Conservation (phyloP, 2,329 filamentous ascomycete genomes). For the Trichoderma breve region DNA sequence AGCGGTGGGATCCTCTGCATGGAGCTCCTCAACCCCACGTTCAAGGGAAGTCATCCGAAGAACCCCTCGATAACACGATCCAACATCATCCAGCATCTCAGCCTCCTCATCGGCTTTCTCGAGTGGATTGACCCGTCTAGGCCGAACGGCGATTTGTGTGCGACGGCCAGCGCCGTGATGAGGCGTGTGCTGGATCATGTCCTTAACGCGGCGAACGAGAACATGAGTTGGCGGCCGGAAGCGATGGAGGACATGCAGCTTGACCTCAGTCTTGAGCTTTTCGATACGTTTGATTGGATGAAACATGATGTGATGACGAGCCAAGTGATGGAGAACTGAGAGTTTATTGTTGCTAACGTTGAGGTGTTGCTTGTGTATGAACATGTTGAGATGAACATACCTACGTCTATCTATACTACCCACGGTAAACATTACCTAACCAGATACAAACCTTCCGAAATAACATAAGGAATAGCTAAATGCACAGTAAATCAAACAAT, state of each 20-base stretch:
- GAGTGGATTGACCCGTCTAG: constrained; percentile 50
- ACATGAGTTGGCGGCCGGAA: constrained; percentile 20
- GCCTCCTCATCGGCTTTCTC: constrained; percentile 50
- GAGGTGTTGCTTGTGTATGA: not conserved
- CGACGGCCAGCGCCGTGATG: constrained; percentile 47
- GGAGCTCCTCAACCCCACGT: constrained; percentile 46
- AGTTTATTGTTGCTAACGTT: not conserved
- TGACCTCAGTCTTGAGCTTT: constrained; percentile 42
- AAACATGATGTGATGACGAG: constrained; percentile 22
- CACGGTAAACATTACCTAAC: not conserved
- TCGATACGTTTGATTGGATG: constrained; percentile 44
- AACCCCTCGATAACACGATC: constrained; percentile 42
- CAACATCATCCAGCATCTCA: constrained; percentile 51
- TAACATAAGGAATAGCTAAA: not conserved
- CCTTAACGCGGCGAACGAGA: constrained; percentile 39
- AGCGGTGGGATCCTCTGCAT: constrained; percentile 50
- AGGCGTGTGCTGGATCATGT: constrained; percentile 50
- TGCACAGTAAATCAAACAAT: not conserved
- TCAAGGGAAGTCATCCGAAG: constrained; percentile 33
- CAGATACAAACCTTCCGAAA: not conserved
- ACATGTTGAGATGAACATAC: not conserved
- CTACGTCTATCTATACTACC: not conserved
- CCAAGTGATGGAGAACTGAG: not conserved
- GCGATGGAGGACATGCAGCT: constrained; percentile 21
- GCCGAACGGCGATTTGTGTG: constrained; percentile 49